Percentiles rank a stretch among this genome's conserved stretches.
Evolutionary conservation across 1,139 yeast species (phyloP).

Genomic region (Saccharomycopsis phalli): DNA sequence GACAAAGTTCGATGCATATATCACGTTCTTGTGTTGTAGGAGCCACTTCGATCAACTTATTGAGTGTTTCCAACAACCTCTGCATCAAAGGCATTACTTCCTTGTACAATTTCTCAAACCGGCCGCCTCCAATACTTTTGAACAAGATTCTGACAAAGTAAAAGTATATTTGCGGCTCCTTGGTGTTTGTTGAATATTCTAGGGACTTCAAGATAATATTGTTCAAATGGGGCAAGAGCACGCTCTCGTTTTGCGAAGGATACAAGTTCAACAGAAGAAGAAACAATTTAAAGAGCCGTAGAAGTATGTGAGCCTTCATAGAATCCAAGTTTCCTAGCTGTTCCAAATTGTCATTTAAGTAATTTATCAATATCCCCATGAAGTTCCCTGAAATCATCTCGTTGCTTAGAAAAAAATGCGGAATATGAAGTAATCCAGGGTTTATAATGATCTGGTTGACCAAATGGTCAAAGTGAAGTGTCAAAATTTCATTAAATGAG

Average conservation of each 20-base stretch:
- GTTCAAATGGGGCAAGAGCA: constrained; percentile 72
- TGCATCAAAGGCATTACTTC: constrained; percentile 90
- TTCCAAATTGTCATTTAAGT: constrained; percentile 62
- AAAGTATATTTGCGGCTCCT: constrained; percentile 86
- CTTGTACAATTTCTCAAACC: constrained; percentile 54
- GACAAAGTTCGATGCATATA: constrained; percentile 85
- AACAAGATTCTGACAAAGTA: constrained; percentile 81
- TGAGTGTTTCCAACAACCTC: constrained; percentile 75
- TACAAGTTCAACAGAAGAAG: constrained; percentile 74
- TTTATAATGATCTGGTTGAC: constrained; percentile 31
- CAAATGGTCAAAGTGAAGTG: constrained; percentile 51
- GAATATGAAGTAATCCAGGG: constrained; percentile 82
- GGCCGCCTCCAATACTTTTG: constrained; percentile 93
- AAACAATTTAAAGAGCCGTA: constrained; percentile 79
- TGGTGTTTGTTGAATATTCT: constrained; percentile 76
- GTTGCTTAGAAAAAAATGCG: constrained; percentile 89
- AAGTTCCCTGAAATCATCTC: constrained; percentile 93
- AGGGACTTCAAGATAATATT: constrained; percentile 74
- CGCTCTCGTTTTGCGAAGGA: constrained; percentile 88
- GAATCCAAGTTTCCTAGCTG: constrained; percentile 78
- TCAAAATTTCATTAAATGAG: constrained; percentile 87
- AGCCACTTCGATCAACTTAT: constrained; percentile 74
- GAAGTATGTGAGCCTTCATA: constrained; percentile 70
- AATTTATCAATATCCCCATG: constrained; percentile 72
- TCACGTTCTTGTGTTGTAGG: constrained; percentile 87